phyloP scores from a whole-genome alignment of 2,329 filamentous ascomycete genomes.

The Setomelanomma holmii region DNA sequence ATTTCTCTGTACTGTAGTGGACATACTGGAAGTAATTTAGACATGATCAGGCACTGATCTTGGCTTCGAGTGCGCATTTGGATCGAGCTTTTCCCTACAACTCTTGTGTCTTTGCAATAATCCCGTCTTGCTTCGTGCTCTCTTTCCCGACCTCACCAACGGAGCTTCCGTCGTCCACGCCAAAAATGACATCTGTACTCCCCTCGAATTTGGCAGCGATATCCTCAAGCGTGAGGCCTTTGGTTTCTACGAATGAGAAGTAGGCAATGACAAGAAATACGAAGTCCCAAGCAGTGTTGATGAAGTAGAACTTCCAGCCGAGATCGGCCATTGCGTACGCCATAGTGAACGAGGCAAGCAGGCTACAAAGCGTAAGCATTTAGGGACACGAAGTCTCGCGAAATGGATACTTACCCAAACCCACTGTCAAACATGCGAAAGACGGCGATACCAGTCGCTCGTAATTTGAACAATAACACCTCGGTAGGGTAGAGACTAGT shows the following conservation, averaged over 20 bases:
- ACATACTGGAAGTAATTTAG: no score
- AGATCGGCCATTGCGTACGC: not conserved
- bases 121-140: not conserved
- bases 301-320: conserved; percentile 14
- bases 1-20: no score
- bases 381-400: not conserved
- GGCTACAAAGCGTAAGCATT: not conserved
- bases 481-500: conserved; percentile 9
- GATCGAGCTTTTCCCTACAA: no score
- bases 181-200: not conserved
- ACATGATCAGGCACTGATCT: no score
- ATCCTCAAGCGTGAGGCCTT: conserved; percentile 23
- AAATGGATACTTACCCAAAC: not conserved
- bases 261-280: conserved; percentile 18
- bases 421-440: conserved; percentile 4
- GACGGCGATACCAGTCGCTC: conserved; percentile 3
- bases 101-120: not conserved
- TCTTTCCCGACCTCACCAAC: not conserved
- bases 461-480: not conserved
- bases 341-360: conserved; percentile 2
- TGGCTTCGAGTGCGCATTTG: no score
- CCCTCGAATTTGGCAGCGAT: conserved; percentile 21
- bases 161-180: not conserved
- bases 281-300: conserved; percentile 16
- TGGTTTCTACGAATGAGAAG: conserved; percentile 24